phyloP scores from a whole-genome alignment of 225 moss, liverwort and hornwort genomes.

The Pleurozium schreberi region DNA sequence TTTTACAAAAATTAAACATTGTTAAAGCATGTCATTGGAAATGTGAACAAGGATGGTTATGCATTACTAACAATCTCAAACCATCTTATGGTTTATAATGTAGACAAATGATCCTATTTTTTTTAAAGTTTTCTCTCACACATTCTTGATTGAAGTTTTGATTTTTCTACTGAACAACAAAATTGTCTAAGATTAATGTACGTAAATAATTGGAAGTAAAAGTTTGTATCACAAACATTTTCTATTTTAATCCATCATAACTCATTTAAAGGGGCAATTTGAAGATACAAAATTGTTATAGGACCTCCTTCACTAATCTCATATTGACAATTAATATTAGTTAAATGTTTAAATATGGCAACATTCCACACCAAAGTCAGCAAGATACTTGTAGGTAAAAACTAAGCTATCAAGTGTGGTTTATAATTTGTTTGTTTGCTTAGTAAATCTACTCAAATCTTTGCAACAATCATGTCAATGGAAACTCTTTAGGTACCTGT shows the following conservation, averaged over 20 bases:
- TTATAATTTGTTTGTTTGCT: neutral
- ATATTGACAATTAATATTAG: neutral
- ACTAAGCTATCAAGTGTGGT: neutral
- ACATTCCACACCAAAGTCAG: neutral
- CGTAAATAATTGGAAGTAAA: neutral
- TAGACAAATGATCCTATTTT: neutral
- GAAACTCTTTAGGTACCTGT: too few relatives aligned
- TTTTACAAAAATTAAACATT: neutral
- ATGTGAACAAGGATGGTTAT: neutral
- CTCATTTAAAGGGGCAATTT: neutral
- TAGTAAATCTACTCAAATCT: neutral
- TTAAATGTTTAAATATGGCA: neutral
- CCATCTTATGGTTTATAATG: neutral
- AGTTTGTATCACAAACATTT: neutral
- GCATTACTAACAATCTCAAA: neutral
- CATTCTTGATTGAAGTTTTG: neutral
- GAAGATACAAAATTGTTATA: neutral
- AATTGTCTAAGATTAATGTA: neutral
- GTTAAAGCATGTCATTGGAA: neutral
- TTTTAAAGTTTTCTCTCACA: neutral
- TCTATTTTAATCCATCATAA: neutral
- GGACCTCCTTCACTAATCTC: neutral
- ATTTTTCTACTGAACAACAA: neutral
- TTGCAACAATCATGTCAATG: rapidly evolving
- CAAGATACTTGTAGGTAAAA: neutral